phyloP scores from a whole-genome alignment of 78 protist genomes.

The Dictyostelium purpureum region DNA sequence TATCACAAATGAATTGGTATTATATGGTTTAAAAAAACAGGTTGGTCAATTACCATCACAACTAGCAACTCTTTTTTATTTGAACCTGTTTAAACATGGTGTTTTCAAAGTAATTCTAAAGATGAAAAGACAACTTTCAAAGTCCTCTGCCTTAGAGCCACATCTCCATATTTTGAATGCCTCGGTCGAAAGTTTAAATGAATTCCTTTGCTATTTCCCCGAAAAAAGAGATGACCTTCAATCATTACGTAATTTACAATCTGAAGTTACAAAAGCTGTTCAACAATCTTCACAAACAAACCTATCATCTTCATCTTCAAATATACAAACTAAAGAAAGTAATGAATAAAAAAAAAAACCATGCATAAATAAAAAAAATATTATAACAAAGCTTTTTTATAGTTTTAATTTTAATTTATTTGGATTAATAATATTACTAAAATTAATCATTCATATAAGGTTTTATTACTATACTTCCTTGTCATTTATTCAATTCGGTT shows the following conservation, averaged over 20 bases:
- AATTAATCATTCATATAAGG: too few relatives aligned
- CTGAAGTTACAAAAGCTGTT: constrained; percentile 11
- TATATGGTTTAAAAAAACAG: constrained; percentile 70
- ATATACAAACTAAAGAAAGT: too few relatives aligned
- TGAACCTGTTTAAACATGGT: constrained; percentile 28
- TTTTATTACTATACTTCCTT: too few relatives aligned
- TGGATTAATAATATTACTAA: too few relatives aligned
- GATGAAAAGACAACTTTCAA: background rate
- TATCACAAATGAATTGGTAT: constrained; percentile 62
- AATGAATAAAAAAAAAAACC: too few relatives aligned
- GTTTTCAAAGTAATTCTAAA: background rate
- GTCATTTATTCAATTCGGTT: too few relatives aligned
- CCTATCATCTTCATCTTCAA: background rate
- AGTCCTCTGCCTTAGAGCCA: background rate
- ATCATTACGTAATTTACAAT: constrained; percentile 40
- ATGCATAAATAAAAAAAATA: too few relatives aligned
- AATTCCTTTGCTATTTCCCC: constrained; percentile 70
- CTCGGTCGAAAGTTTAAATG: constrained; percentile 48
- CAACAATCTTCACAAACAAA: background rate
- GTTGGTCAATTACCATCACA: constrained; percentile 74
- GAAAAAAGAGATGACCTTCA: constrained; percentile 64
- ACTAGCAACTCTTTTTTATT: constrained; percentile 63
- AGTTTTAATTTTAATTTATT: too few relatives aligned
- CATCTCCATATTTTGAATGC: background rate
- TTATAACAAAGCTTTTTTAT: too few relatives aligned